These are phyloP conservation scores for Nidula niveotomentosa DNA, from an alignment of 1,284 basidiomycete genomes.

Conservation along the genomic window DNA sequence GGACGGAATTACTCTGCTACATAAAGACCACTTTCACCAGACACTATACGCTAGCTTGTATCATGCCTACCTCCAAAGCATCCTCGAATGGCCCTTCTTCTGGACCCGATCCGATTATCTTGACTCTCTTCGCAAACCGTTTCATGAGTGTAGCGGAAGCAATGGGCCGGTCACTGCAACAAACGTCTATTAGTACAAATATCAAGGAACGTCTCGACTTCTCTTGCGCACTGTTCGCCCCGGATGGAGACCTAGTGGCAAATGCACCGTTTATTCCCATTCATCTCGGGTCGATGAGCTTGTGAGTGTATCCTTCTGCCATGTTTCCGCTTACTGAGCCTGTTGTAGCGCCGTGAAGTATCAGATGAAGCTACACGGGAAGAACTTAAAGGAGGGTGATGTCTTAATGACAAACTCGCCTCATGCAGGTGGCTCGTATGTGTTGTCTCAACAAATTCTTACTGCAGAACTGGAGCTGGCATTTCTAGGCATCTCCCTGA, in stretches of 20 bases:
- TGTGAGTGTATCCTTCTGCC: slow-evolving; percentile 47
- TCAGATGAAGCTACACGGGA: slow-evolving; percentile 78
- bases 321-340: neutral
- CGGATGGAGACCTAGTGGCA: slow-evolving; percentile 88
- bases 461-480: slow-evolving; percentile 2
- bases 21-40: neutral
- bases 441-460: slow-evolving; percentile 11
- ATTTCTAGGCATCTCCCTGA: slow-evolving; percentile 72
- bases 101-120: slow-evolving; percentile 80
- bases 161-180: slow-evolving; percentile 88
- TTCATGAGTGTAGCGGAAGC: slow-evolving; percentile 94
- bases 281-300: slow-evolving; percentile 82
- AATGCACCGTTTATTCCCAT: slow-evolving; percentile 89
- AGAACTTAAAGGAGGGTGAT: slow-evolving; percentile 78
- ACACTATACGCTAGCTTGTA: neutral
- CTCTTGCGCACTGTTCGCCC: slow-evolving; percentile 88
- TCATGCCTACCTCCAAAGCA: slow-evolving; percentile 10
- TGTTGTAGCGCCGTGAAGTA: slow-evolving; percentile 79
- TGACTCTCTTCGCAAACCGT: slow-evolving; percentile 89
- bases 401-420: slow-evolving; percentile 93
- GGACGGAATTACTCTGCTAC: neutral
- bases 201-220: slow-evolving; percentile 91
- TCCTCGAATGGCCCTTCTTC: slow-evolving; percentile 15
- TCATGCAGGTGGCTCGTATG: slow-evolving; percentile 82
- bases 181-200: slow-evolving; percentile 90